Conservation (phyloP, 129 eudicot species). For the Ambrosia artemisiifolia region DNA sequence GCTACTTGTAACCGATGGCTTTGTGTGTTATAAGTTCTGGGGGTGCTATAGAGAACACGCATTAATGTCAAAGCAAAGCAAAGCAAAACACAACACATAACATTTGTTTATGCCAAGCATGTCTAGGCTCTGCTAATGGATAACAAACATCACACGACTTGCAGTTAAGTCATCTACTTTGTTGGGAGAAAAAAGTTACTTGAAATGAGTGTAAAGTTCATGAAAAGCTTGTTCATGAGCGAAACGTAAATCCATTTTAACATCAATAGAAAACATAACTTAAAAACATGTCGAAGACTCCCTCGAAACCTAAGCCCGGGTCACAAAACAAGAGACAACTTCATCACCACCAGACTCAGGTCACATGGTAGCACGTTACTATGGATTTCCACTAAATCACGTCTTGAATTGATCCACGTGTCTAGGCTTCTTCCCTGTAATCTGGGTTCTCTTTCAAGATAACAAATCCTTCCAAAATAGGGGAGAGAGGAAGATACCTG, state of each 20-base stretch:
- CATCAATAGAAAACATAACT: constrained; percentile 3
- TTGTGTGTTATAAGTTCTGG: neutral
- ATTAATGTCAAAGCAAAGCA: neutral
- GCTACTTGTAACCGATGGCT: neutral
- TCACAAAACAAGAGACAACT: neutral
- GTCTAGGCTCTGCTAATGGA: neutral
- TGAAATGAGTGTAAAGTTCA: constrained; percentile 16
- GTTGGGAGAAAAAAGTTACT: neutral
- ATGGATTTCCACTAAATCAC: neutral
- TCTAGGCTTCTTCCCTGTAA: constrained; percentile 68
- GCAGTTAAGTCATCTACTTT: neutral
- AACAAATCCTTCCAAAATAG: constrained; percentile 89
- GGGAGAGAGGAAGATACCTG: constrained; percentile 92
- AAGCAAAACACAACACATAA: neutral
- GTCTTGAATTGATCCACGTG: neutral
- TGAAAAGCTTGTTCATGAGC: constrained; percentile 14
- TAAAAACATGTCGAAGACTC: neutral
- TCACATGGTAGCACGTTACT: neutral
- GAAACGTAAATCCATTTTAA: constrained; percentile 4
- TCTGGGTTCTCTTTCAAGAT: constrained; percentile 92
- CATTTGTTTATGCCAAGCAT: neutral
- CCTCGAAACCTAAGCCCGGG: neutral
- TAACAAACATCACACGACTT: neutral
- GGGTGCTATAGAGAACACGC: neutral
- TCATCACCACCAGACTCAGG: neutral